Evolutionary conservation across 2,329 filamentous ascomycete species (phyloP).

Genomic region (Ambrosiella beaveri): DNA sequence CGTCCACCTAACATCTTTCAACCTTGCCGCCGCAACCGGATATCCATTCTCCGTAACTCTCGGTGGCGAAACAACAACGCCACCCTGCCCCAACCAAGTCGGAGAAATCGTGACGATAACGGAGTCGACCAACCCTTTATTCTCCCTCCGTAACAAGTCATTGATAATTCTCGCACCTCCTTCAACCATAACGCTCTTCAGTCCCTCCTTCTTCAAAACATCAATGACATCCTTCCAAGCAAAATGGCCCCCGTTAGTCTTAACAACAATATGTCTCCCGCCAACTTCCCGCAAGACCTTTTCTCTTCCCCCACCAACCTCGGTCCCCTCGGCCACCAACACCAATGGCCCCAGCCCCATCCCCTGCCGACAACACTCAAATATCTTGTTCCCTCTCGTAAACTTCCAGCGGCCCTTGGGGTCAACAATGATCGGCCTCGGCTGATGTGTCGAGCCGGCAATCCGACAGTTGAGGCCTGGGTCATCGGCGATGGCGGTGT

Average conservation of each 20-base stretch:
- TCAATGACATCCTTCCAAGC: constrained; percentile 48
- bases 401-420: constrained; percentile 59
- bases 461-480: constrained; percentile 73
- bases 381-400: constrained; percentile 40
- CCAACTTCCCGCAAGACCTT: constrained; percentile 30
- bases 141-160: constrained; percentile 48
- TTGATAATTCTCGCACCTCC: constrained; percentile 75
- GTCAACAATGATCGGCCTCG: constrained; percentile 69
- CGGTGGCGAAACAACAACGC: constrained; percentile 60
- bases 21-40: constrained; percentile 43
- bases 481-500: constrained; percentile 70
- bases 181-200: constrained; percentile 79
- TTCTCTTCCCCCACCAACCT: constrained; percentile 28
- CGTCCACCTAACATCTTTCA: constrained; percentile 53
- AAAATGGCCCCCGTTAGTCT: constrained; percentile 25
- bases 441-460: constrained; percentile 41
- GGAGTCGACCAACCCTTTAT: constrained; percentile 48
- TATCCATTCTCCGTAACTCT: constrained; percentile 33
- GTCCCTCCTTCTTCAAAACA: constrained; percentile 37
- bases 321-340: constrained; percentile 32
- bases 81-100: constrained; percentile 71
- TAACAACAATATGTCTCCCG: constrained; percentile 32
- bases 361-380: constrained; percentile 45
- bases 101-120: constrained; percentile 83
- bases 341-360: constrained; percentile 59